Base-by-base conservation (phyloP, 176 grass and related monocot genomes). In the Lolium rigidum region DNA sequence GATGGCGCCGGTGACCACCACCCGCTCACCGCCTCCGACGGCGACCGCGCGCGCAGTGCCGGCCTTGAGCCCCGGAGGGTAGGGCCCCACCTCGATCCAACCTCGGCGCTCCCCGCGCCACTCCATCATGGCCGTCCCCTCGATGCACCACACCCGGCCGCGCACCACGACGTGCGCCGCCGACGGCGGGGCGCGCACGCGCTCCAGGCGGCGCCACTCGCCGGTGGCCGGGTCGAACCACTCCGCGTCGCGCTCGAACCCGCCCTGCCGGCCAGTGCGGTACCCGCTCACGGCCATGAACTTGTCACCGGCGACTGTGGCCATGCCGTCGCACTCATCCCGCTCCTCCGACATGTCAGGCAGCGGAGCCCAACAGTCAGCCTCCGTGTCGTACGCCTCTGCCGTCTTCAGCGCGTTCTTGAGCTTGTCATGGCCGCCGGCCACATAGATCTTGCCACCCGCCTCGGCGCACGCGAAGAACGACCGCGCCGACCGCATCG, bases 381-480 rank as follows among this genome's bases (percentile, higher is more conserved):
- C 52, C 10, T 0, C 48, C 1, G 89, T 77, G 72, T 93, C 85
- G 86, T 98, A 95, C 9, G 86, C 89, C 85, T 95, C 87, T 11
- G 89, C 95, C 0, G 90, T 90, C 83, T 92, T 89, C 59, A 98
- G 91, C 44, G 93, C 95, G 85, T 98, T 98, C 81, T 98, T 98
- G 69, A 90, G 83, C 75, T 91, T 87, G 74, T 98, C 95, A 84
- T 95, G 95, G 0, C 95, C 95, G 2, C 95, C 95, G 0, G 93
- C 92, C 3, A 98, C 89, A 57, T 88, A 98, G 74, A 98, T 84
- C 83, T 54, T 77, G 11, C 86, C 74, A 0, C 60, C 89, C 0
- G 85, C 83, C 41, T 88, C 79, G 7, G 93, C 92, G 84, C 95
- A 91, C 3, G 95, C 92, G 86, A 98, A 98, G 88, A 95, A 95